Base-by-base conservation (phyloP, 371 early-diverging fungal genomes). In the Mortierella sp. region DNA sequence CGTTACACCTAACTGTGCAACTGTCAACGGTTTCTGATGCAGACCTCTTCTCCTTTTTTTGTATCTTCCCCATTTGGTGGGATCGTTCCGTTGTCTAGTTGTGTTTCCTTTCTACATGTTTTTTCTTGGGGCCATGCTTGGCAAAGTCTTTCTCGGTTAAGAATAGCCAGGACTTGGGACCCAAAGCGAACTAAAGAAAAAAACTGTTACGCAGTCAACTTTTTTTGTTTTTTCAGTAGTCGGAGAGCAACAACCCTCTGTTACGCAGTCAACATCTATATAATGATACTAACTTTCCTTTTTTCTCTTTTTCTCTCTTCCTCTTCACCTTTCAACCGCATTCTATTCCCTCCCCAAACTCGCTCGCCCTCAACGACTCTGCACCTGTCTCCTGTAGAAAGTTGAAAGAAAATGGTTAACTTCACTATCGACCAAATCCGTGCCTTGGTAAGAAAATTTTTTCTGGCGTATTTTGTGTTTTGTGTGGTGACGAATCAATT, bases 401-500 rank as follows among this genome's bases (percentile, higher is more conserved):
- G 58, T 59, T 62, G 62, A 72, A 65, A 64, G 65, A 79, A 63
- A 59, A 84, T 84, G 84, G 84, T 82, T 54, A 82, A 84, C 72
- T 84, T 84, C 64, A 81, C 80, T 61, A 70, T 79, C 63, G 84
- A 86, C 73, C 86, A 89, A 76, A 88, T 89, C 83, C 88, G 88
- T 80, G 87, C 72, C 50, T 84, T 87, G 90, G 99, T 82, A 98
- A 96, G 92, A 94, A 94, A 49, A 85, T 95, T 56, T 42, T 51
- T 31, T 3, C 28, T 19, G 11, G 6, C 7, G 11, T 55, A 44
- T 21, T 21, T 17, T n/a, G 15, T 44, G 14, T 8, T 21, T 19
- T 44, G 19, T 21, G 8, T 9, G 8, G 19, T n/a, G 19, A 17
- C 19, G 44, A 34, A 34, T 14, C 37, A 34, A 7, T 11, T 4